Evolutionary conservation across 495 filamentous ascomycete species (phyloP).

Genomic region (Aspergillus incahuasiensis): DNA sequence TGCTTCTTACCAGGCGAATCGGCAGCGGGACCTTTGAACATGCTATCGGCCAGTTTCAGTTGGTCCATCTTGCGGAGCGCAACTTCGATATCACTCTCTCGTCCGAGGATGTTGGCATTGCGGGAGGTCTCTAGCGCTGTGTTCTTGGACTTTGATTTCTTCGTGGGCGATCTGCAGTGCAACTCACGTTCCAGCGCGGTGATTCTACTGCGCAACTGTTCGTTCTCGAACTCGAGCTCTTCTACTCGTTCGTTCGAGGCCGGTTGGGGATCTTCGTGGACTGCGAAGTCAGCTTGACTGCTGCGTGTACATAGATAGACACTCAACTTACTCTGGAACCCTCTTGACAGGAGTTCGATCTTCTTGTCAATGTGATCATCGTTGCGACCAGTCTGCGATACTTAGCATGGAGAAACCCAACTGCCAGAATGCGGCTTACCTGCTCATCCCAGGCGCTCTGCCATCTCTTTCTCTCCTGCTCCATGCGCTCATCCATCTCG

Average conservation of each 20-base stretch:
- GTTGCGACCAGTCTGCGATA: constrained; percentile 45
- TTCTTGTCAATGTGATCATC: constrained; percentile 89
- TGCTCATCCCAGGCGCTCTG: constrained; percentile 68
- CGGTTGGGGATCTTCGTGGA: constrained; percentile 45
- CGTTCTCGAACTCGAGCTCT: constrained; percentile 47
- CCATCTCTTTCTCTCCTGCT: constrained; percentile 71
- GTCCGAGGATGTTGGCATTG: constrained; percentile 28
- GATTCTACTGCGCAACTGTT: constrained; percentile 41
- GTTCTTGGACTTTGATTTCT: constrained; percentile 33
- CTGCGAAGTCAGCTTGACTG: constrained; percentile 23
- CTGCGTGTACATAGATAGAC: background rate
- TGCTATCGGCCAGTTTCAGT: constrained; percentile 37
- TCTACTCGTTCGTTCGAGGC: constrained; percentile 30
- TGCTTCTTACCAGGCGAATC: constrained; percentile 41
- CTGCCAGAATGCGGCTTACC: constrained; percentile 38
- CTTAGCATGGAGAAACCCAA: constrained; percentile 14
- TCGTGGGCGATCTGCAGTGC: constrained; percentile 42
- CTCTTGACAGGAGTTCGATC: constrained; percentile 74
- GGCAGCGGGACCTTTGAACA: constrained; percentile 28
- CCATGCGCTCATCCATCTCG: constrained; percentile 78
- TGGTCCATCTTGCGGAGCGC: constrained; percentile 42
- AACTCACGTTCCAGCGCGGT: constrained; percentile 46
- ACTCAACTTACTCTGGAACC: constrained; percentile 51
- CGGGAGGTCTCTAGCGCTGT: constrained; percentile 17
- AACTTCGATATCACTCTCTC: constrained; percentile 42